Percentiles rank a stretch among this genome's conserved stretches.
Conservation (phyloP, 805 yeast genomes). For the Candida lessepsii region DNA sequence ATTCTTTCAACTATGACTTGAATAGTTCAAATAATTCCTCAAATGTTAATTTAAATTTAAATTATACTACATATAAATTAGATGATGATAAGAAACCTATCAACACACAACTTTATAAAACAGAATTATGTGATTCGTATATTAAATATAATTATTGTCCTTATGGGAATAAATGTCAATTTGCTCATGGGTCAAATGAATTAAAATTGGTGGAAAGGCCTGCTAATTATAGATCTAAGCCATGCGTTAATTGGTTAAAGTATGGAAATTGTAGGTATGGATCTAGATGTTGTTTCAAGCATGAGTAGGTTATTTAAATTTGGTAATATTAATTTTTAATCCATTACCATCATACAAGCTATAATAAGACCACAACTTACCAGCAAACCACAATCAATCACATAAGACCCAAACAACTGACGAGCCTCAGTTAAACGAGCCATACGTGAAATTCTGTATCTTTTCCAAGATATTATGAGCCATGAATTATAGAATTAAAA, state of each 20-base stretch:
- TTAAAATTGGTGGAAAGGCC: slow-evolving; percentile 70
- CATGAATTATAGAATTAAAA: slow-evolving; percentile 1
- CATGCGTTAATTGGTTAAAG: slow-evolving; percentile 85
- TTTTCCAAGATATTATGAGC: background rate
- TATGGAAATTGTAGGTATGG: slow-evolving; percentile 86
- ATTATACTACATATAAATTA: background rate
- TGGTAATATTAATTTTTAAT: too few relatives aligned
- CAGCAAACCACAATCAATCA: too few relatives aligned
- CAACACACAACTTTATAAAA: slow-evolving; percentile 77
- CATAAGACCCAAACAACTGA: too few relatives aligned
- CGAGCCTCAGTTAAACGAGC: too few relatives aligned
- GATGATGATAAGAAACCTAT: slow-evolving; percentile 23
- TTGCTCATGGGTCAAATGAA: slow-evolving; percentile 86
- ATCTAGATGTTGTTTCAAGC: slow-evolving; percentile 88
- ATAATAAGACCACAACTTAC: too few relatives aligned
- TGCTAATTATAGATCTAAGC: slow-evolving; percentile 85
- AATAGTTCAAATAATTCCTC: slow-evolving; percentile 3
- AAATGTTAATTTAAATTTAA: background rate
- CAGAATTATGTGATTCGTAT: slow-evolving; percentile 83
- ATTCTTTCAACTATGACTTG: slow-evolving; percentile 2
- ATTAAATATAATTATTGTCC: slow-evolving; percentile 71
- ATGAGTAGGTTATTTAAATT: too few relatives aligned
- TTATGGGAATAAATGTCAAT: slow-evolving; percentile 88
- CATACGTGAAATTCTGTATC: too few relatives aligned
- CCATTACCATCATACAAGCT: too few relatives aligned